Evolutionary conservation across 768 basidiomycete genomes (phyloP), one percentile per base, ranked within the genome.

Genomic region (Lentinula edodes): DNA sequence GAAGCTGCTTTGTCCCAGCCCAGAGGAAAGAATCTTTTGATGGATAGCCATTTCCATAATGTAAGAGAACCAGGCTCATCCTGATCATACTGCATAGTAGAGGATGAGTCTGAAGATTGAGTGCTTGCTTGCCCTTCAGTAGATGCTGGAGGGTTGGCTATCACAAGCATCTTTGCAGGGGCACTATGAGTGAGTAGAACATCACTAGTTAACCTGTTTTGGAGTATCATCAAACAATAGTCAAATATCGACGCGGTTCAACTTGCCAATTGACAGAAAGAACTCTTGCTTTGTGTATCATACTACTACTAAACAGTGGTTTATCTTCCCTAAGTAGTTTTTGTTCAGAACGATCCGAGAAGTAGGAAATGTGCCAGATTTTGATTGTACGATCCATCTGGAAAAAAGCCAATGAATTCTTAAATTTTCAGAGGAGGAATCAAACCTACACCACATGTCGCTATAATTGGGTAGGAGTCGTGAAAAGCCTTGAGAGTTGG

Each of bases 351-450:
- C n/a, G 76, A 2, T 63, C 58, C 18, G 74, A 69, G 38, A 71
- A 74, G 2, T 70, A 72, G 28, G 82, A 79, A 18, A 88, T 71
- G 51, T 78, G 74, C 91, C 91, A 93, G 6, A 93, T 89, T 71
- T 91, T 91, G 38, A 91, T 82, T 2, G 78, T 74, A 61, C 89
- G 81, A 64, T 93, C 91, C 65, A 90, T 76, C 90, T 92, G 58
- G 15, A 28, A 28, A 23, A 3, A 23, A 20, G 28, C 6, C n/a
- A 39, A 52, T 42, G 3, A 58, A 61, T 66, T 57, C 64, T 34
- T 28, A 35, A 48, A 15, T n/a, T 63, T 48, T 38, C 13, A 50
- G 45, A 43, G 18, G 58, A 45, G 28, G 46, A 15, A 54, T 28
- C 58, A 20, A 4, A 74, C 85, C 62, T 70, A 91, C 90, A 20